Evolutionary conservation across 768 basidiomycete species (phyloP).

Genomic region (Tylopilus cervinicoccineus): DNA sequence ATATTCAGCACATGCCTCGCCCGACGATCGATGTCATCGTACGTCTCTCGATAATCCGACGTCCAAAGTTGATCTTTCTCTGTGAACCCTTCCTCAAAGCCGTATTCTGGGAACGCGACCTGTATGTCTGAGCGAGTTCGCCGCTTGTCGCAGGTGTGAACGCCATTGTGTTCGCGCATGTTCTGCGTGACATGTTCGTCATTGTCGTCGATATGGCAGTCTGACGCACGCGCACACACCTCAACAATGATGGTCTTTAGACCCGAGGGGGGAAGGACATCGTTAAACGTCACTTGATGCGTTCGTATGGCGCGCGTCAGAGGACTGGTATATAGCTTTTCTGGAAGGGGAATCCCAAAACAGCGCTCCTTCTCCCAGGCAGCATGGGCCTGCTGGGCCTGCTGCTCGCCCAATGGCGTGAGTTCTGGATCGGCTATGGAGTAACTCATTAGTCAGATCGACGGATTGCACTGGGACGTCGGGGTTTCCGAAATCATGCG

Average conservation of each 20-base stretch:
- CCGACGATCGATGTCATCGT: slow-evolving; percentile 37
- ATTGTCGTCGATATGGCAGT: not conserved
- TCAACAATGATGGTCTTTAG: slow-evolving; percentile 49
- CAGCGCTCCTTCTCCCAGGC: slow-evolving; percentile 15
- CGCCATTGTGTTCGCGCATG: slow-evolving; percentile 59
- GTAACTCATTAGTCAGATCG: not conserved
- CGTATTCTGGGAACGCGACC: slow-evolving; percentile 37
- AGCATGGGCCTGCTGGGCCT: slow-evolving; percentile 39
- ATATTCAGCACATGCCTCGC: slow-evolving; percentile 50
- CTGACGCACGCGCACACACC: slow-evolving; percentile 31
- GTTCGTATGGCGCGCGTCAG: slow-evolving; percentile 61
- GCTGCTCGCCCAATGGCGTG: slow-evolving; percentile 51
- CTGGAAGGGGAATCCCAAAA: slow-evolving; percentile 18
- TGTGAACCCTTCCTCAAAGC: slow-evolving; percentile 52
- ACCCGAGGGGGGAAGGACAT: slow-evolving; percentile 24
- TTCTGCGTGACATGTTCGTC: slow-evolving; percentile 42
- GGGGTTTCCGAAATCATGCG: not conserved
- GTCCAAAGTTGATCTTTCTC: slow-evolving; percentile 64
- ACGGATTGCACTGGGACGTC: not conserved
- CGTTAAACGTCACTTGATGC: slow-evolving; percentile 47
- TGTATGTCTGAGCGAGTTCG: slow-evolving; percentile 46
- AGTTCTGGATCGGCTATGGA: slow-evolving; percentile 43
- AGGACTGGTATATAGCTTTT: slow-evolving; percentile 38
- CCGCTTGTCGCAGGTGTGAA: slow-evolving; percentile 72
- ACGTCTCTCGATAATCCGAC: slow-evolving; percentile 18